A percentile compares a stretch with the other conserved stretches of the same genome.
Conservation (phyloP, 192 early-diverging fungal genomes). For the Entomortierella beljakovae region DNA sequence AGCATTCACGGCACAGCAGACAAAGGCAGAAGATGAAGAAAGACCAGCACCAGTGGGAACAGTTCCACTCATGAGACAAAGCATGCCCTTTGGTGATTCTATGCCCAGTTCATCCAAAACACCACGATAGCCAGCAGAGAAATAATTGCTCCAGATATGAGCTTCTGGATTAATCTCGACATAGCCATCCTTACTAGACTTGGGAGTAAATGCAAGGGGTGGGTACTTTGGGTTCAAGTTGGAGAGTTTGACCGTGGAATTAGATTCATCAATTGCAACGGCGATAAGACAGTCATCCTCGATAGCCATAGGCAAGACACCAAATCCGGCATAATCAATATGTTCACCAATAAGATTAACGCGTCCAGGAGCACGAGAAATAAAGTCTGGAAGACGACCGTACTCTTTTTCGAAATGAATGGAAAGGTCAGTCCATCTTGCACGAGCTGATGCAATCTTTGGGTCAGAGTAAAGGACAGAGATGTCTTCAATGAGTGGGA, state of each 20-base stretch:
- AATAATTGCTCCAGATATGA: constrained; percentile 88
- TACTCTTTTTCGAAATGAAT: constrained; percentile 63
- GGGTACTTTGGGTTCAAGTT: constrained; percentile 70
- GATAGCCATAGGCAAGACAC: constrained; percentile 97
- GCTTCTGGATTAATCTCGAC: constrained; percentile 77
- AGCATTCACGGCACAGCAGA: constrained; percentile 81
- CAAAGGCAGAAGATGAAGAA: constrained; percentile 88
- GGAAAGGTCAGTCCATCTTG: constrained; percentile 66
- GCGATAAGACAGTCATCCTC: constrained; percentile 79
- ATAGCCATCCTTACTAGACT: constrained; percentile 65
- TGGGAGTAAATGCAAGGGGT: constrained; percentile 28
- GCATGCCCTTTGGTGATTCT: constrained; percentile 67
- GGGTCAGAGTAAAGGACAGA: constrained; percentile 45
- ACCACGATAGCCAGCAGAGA: constrained; percentile 90
- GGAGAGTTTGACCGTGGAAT: constrained; percentile 59
- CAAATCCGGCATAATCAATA: constrained; percentile 95
- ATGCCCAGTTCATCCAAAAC: constrained; percentile 64
- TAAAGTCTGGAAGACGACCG: constrained; percentile 77
- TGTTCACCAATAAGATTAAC: constrained; percentile 98
- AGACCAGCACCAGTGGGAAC: constrained; percentile 88
- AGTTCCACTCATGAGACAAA: constrained; percentile 79
- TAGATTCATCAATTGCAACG: constrained; percentile 51
- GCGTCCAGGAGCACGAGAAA: constrained; percentile 91
- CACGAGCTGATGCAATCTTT: constrained; percentile 35
- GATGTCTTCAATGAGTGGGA: constrained; percentile 50